These are phyloP conservation scores for Trametes cingulata DNA, from an alignment of 768 basidiomycete species.

Conservation along the genomic window DNA sequence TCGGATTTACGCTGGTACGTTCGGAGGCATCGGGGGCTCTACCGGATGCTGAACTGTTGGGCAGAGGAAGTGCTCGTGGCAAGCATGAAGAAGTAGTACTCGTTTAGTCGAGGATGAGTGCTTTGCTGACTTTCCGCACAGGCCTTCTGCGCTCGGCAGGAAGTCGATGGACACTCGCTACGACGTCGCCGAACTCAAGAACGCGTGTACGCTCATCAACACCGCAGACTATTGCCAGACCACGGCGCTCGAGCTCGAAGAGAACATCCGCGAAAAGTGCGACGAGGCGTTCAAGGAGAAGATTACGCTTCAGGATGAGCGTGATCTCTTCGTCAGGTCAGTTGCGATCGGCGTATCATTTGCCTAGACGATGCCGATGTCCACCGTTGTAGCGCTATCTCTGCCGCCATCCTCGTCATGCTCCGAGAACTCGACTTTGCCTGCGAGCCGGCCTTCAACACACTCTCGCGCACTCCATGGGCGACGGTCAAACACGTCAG, in stretches of 20 bases:
- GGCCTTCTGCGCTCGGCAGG: slow-evolving; percentile 46
- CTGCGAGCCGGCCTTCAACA: slow-evolving; percentile 75
- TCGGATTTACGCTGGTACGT: slow-evolving; percentile 81
- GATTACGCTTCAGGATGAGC: slow-evolving; percentile 80
- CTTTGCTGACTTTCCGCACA: slow-evolving; percentile 27
- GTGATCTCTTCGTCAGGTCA: slow-evolving; percentile 88
- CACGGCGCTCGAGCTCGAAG: slow-evolving; percentile 92
- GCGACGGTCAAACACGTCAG: slow-evolving; percentile 77
- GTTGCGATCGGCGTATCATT: too few relatives aligned
- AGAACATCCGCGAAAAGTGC: slow-evolving; percentile 84
- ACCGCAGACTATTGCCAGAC: slow-evolving; percentile 97
- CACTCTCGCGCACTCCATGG: slow-evolving; percentile 82
- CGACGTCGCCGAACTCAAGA: slow-evolving; percentile 73
- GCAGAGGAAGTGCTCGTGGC: slow-evolving; percentile 84
- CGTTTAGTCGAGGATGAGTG: background rate
- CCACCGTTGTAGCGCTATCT: slow-evolving; percentile 62
- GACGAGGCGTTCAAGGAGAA: slow-evolving; percentile 74
- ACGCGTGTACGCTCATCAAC: slow-evolving; percentile 88
- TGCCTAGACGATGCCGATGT: background rate
- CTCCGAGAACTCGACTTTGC: slow-evolving; percentile 85
- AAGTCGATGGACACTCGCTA: slow-evolving; percentile 80
- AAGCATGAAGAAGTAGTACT: slow-evolving; percentile 66
- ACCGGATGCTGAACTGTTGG: background rate
- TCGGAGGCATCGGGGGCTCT: background rate
- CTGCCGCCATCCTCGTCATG: slow-evolving; percentile 76